Evolutionary conservation across 2,329 filamentous ascomycete species (phyloP).

Genomic region (Pseudogymnoascus sp.): DNA sequence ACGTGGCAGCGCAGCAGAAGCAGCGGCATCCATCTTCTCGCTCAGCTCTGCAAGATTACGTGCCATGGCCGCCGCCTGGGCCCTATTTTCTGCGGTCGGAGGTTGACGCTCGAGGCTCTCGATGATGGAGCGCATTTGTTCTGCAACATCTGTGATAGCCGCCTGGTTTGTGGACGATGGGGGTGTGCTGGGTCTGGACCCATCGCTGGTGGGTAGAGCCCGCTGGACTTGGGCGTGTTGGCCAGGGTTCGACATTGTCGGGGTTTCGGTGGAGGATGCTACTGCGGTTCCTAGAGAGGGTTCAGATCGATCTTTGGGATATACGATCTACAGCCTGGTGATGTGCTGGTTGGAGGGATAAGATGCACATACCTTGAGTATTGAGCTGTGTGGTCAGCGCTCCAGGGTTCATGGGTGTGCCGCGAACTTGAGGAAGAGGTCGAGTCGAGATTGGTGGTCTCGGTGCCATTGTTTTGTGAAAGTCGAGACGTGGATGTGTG

Average conservation of each 20-base stretch:
- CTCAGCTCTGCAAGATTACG: not conserved
- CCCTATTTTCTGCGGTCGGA: not conserved
- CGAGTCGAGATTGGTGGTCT: not conserved
- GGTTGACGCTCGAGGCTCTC: not conserved
- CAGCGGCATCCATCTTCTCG: not conserved
- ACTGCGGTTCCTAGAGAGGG: not conserved
- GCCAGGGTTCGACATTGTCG: not conserved
- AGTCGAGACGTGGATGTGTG: not conserved
- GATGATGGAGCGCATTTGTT: constrained; percentile 1
- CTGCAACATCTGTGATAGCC: not conserved
- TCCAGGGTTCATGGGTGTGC: not conserved
- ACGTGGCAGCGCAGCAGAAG: not conserved
- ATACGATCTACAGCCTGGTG: not conserved
- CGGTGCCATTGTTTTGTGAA: not conserved
- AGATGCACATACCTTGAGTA: not conserved
- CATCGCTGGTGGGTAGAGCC: not conserved
- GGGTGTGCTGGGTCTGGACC: not conserved
- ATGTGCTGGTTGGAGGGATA: not conserved
- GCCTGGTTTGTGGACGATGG: not conserved
- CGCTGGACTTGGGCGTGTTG: not conserved
- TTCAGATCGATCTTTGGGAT: not conserved
- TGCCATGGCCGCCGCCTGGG: not conserved
- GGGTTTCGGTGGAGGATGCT: not conserved
- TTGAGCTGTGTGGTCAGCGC: not conserved
- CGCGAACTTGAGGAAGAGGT: constrained; percentile 1